phyloP scores from a whole-genome alignment of 2,329 filamentous ascomycete species.

The Apiospora aurea region DNA sequence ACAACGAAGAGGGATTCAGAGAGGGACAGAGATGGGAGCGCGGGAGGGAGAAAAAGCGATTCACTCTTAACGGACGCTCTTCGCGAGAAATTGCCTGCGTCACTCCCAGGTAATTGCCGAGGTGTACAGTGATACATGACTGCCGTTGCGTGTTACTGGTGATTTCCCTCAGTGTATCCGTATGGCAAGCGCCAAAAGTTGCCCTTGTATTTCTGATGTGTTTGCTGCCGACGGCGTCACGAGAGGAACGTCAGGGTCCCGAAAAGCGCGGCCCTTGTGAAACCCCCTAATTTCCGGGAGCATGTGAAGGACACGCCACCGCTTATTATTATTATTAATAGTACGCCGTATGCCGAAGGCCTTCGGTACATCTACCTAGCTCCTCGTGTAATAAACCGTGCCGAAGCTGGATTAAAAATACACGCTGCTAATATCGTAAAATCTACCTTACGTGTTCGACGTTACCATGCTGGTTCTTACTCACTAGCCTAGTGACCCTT shows the following conservation, averaged over 20 bases:
- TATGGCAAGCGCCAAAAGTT: not conserved
- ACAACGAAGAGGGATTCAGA: too few species aligned
- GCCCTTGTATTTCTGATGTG: not conserved
- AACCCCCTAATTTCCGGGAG: not conserved
- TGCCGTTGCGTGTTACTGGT: not conserved
- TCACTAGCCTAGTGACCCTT: too few species aligned
- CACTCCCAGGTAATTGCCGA: conserved; percentile 11
- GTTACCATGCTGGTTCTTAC: too few species aligned
- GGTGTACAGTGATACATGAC: not conserved
- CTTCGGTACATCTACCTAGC: too few species aligned
- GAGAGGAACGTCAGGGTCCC: not conserved
- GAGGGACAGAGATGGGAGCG: not conserved
- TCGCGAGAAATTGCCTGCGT: conserved; percentile 10
- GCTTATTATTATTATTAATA: too few species aligned
- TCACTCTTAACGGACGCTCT: not conserved
- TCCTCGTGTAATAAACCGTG: too few species aligned
- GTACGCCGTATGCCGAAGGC: too few species aligned
- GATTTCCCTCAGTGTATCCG: not conserved
- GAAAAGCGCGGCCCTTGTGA: not conserved
- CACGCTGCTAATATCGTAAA: too few species aligned
- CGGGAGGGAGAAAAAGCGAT: not conserved
- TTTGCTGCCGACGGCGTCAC: not conserved
- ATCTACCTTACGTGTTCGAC: too few species aligned
- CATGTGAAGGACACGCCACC: not conserved
- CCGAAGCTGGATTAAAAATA: too few species aligned